A percentile compares a stretch with the other conserved stretches of the same genome.
Evolutionary conservation across 2,329 filamentous ascomycete genomes (phyloP).

Genomic region (Ascochyta koolunga): DNA sequence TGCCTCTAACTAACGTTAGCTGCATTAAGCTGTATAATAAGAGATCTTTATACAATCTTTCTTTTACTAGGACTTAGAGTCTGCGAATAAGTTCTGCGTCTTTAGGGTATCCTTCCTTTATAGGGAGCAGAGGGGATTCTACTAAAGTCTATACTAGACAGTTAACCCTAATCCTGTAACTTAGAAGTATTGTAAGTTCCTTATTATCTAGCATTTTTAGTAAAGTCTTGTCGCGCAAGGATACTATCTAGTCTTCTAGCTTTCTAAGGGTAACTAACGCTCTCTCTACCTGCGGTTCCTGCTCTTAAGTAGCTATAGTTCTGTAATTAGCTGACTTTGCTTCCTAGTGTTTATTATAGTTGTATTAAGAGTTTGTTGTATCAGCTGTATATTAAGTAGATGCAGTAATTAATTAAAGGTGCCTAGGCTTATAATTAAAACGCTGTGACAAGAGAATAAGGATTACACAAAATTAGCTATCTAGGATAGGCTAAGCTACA

Average conservation of each 20-base stretch:
- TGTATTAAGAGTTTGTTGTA: neutral
- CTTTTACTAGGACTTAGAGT: slow-evolving; percentile 7
- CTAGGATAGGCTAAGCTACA: neutral
- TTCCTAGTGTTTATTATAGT: neutral
- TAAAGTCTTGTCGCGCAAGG: neutral
- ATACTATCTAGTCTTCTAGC: too few relatives aligned
- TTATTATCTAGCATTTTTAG: neutral
- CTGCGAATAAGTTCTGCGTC: slow-evolving; percentile 9
- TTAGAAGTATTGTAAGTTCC: neutral
- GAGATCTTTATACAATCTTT: slow-evolving; percentile 11
- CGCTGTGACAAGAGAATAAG: neutral
- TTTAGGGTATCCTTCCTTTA: slow-evolving; percentile 10
- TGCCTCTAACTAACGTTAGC: too few relatives aligned
- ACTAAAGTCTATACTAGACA: neutral
- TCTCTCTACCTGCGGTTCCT: too few relatives aligned
- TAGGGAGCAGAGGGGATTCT: slow-evolving; percentile 7
- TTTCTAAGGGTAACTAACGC: too few relatives aligned
- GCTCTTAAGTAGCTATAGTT: too few relatives aligned
- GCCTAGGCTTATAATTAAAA: neutral
- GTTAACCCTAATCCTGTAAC: too few relatives aligned
- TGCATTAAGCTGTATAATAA: slow-evolving; percentile 9
- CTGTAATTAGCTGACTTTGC: neutral
- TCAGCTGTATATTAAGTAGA: neutral
- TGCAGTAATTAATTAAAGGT: too few relatives aligned
- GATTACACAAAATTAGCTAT: neutral